A percentile compares a stretch with the other conserved stretches of the same genome.
These are phyloP conservation scores for Trichophyton rubrum DNA, from an alignment of 2,329 filamentous ascomycete species.

Conservation along the genomic window DNA sequence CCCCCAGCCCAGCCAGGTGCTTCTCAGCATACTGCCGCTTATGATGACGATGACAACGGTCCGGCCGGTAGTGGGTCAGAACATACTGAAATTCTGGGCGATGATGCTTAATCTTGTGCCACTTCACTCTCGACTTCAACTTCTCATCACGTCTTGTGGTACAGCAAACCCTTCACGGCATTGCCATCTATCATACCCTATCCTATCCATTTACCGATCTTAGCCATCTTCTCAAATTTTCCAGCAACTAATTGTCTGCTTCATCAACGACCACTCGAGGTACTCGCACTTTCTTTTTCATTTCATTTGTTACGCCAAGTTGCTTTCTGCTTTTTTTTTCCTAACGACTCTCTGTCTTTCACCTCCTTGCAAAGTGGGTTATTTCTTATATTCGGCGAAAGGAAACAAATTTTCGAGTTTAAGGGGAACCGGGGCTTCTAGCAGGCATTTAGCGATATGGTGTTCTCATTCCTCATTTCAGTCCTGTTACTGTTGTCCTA, in stretches of 20 bases:
- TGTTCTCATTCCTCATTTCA: constrained; percentile 2
- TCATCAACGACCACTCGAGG: background rate
- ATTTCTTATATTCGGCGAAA: constrained; percentile 4
- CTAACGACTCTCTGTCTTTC: background rate
- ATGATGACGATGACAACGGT: constrained; percentile 11
- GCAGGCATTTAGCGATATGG: constrained; percentile 4
- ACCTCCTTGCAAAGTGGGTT: constrained; percentile 2
- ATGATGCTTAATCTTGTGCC: background rate
- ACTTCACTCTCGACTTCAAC: too few relatives aligned
- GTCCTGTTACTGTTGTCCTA: constrained; percentile 1
- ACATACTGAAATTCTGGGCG: constrained; percentile 11
- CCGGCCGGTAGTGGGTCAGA: constrained; percentile 13
- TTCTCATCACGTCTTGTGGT: background rate
- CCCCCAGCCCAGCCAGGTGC: background rate
- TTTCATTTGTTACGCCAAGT: background rate
- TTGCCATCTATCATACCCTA: background rate
- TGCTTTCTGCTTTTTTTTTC: background rate
- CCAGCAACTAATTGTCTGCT: background rate
- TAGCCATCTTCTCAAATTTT: background rate
- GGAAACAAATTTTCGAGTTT: constrained; percentile 1
- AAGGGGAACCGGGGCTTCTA: constrained; percentile 1
- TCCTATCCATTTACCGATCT: background rate
- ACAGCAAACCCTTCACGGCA: background rate
- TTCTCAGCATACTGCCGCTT: background rate
- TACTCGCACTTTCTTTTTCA: background rate